A percentile compares a stretch with the other conserved stretches of the same genome.
phyloP scores from a whole-genome alignment of 805 yeast species.

The Candida corydali region DNA sequence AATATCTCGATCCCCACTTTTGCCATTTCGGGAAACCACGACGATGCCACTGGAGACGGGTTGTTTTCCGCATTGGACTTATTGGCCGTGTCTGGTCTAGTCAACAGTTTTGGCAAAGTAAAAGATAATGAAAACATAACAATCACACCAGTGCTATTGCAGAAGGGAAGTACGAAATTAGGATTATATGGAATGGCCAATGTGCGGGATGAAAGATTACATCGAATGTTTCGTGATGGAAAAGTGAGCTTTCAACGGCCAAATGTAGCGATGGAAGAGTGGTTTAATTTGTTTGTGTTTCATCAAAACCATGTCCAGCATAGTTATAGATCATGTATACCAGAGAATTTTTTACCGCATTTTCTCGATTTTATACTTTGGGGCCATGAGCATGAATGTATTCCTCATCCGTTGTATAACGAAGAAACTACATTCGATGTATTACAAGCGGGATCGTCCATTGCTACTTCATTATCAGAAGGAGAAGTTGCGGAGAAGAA shows the following conservation, averaged over 20 bases:
- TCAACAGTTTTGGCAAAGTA: conserved; percentile 88
- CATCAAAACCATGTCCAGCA: conserved; percentile 91
- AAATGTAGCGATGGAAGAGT: conserved; percentile 48
- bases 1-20: conserved; percentile 88
- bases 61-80: conserved; percentile 83
- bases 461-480: conserved; percentile 84
- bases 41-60: conserved; percentile 88
- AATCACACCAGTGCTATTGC: conserved; percentile 72
- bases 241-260: conserved; percentile 79
- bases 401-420: conserved; percentile 62
- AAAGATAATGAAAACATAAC: conserved; percentile 69
- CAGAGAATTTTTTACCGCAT: conserved; percentile 77
- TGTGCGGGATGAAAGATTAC: conserved; percentile 84
- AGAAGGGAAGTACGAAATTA: conserved; percentile 75
- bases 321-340: conserved; percentile 75
- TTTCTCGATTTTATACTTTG: conserved; percentile 82
- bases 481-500: conserved; percentile 77
- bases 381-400: conserved; percentile 98
- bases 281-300: conserved; percentile 83
- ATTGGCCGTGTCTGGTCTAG: conserved; percentile 70
- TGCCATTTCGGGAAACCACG: conserved; percentile 94
- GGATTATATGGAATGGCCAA: conserved; percentile 88
- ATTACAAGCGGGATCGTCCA: conserved; percentile 89
- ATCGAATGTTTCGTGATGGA: conserved; percentile 76
- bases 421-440: conserved; percentile 66